Conservation (phyloP, 1,284 basidiomycete species). For the Fomitopsis betulina region DNA sequence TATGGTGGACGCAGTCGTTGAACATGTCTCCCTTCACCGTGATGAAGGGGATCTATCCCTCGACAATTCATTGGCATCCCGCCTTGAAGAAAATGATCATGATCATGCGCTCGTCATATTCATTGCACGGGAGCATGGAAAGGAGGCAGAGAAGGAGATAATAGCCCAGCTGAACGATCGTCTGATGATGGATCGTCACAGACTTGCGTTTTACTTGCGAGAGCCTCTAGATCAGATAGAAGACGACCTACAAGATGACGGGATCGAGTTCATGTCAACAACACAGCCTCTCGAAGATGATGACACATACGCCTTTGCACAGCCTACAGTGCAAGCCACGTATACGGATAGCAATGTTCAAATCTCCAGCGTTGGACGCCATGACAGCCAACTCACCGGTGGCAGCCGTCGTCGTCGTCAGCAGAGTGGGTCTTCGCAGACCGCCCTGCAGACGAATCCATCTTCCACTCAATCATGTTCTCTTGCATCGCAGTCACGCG, state of each 20-base stretch:
- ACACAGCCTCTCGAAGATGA: neutral
- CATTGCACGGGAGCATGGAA: neutral
- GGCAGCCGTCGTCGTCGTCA: too few relatives aligned
- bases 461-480: too few relatives aligned
- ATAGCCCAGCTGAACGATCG: neutral
- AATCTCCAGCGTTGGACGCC: neutral
- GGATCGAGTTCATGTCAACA: neutral
- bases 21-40: neutral
- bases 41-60: neutral
- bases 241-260: neutral
- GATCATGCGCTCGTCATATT: neutral
- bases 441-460: too few relatives aligned
- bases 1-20: neutral
- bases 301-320: neutral
- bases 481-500: too few relatives aligned
- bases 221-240: neutral
- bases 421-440: too few relatives aligned
- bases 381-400: neutral
- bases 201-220: neutral
- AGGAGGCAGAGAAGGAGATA: neutral
- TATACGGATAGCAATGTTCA: neutral
- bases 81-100: neutral
- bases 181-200: neutral
- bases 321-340: neutral
- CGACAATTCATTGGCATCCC: neutral